These are phyloP conservation scores for Pelagomonas calceolata DNA, from an alignment of 108 stramenopile species.

Conservation along the genomic window DNA sequence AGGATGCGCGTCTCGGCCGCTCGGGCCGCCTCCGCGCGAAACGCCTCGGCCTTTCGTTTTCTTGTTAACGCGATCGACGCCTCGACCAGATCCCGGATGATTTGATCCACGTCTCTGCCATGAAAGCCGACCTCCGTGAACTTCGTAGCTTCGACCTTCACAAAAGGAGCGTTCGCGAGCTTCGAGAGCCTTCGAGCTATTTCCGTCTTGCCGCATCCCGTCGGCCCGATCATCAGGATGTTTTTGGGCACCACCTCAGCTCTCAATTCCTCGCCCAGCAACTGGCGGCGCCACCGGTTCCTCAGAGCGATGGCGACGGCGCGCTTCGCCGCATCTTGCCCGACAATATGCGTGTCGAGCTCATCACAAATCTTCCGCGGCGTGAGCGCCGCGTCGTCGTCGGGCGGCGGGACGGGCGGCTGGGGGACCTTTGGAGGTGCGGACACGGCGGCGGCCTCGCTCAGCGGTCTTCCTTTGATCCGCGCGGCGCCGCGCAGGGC, in stretches of 20 bases:
- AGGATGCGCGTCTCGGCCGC: conserved; percentile 80
- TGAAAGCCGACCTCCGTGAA: conserved; percentile 99
- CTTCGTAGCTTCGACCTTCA: conserved; percentile 99
- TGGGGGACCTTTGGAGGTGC: too few species aligned
- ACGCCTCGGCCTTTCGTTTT: conserved; percentile 65
- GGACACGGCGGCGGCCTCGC: too few species aligned
- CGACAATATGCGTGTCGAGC: conserved; percentile 84
- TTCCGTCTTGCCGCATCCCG: conserved; percentile 97
- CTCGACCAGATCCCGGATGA: conserved; percentile 97
- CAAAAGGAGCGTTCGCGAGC: conserved; percentile 92
- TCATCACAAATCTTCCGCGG: conserved; percentile 66
- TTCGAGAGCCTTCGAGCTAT: conserved; percentile 92
- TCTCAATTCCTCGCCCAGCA: conserved; percentile 68
- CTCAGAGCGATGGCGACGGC: conserved; percentile 97
- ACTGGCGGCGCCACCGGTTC: conserved; percentile 93
- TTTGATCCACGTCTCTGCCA: conserved; percentile 94
- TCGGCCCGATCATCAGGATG: conserved; percentile 98
- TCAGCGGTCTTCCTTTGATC: too few species aligned
- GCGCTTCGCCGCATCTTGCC: conserved; percentile 86
- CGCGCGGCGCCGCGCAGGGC: too few species aligned
- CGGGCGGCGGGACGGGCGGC: too few species aligned
- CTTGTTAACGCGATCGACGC: conserved; percentile 75
- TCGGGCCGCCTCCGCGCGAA: conserved; percentile 53
- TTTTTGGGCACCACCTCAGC: conserved; percentile 95
- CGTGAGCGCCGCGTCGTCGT: too few species aligned